Conservation (phyloP, 1,284 basidiomycete genomes). For the Lignosus rhinocerotis region DNA sequence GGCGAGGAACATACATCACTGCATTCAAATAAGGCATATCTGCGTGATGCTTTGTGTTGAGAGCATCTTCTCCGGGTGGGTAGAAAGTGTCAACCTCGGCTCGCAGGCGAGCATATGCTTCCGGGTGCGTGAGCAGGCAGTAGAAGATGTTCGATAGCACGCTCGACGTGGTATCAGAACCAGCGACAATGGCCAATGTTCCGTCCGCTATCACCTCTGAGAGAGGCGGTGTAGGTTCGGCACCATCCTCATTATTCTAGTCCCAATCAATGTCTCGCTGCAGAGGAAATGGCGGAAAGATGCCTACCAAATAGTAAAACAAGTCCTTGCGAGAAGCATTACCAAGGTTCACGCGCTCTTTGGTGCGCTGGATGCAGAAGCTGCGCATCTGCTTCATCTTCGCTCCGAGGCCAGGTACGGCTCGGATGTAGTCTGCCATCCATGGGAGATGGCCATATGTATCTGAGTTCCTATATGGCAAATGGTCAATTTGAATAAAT, state of each 20-base stretch:
- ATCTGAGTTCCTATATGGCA: conserved; percentile 18
- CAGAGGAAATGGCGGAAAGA: conserved; percentile 1
- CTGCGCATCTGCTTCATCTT: conserved; percentile 23
- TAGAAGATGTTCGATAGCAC: conserved; percentile 27
- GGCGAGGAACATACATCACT: conserved; percentile 29
- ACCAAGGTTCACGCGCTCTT: conserved; percentile 19
- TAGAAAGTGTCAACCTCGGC: conserved; percentile 34
- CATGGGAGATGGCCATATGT: conserved; percentile 29
- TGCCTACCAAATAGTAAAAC: conserved; percentile 24
- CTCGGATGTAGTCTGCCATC: conserved; percentile 24
- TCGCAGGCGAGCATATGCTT: conserved; percentile 26
- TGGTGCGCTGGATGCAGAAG: conserved; percentile 19
- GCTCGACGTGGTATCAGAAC: conserved; percentile 36
- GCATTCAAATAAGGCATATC: conserved; percentile 37
- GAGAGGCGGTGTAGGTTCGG: conserved; percentile 20
- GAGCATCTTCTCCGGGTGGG: conserved; percentile 28
- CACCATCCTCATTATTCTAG: conserved; percentile 29
- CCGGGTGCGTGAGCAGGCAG: conserved; percentile 27
- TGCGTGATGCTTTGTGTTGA: conserved; percentile 27
- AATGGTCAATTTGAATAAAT: background rate
- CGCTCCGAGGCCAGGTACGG: conserved; percentile 19
- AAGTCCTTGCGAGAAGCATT: conserved; percentile 23
- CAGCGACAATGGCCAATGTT: conserved; percentile 28
- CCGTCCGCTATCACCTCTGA: conserved; percentile 24
- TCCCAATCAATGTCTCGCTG: background rate